These are phyloP conservation scores for Rhynchospora pubera DNA, from an alignment of 176 grass and related monocot species.

Conservation along the genomic window DNA sequence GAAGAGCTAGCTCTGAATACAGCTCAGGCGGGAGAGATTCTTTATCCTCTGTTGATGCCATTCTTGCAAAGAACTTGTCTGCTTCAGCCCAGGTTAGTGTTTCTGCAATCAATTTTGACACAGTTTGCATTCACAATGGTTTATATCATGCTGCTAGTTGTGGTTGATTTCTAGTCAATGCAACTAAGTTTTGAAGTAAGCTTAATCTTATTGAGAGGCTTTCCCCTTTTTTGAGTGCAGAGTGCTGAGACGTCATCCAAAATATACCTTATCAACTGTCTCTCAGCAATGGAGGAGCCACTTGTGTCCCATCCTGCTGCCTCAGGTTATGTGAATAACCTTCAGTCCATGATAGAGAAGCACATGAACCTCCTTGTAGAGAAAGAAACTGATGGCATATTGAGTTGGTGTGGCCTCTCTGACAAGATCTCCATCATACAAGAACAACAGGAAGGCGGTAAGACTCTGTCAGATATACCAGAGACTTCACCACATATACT, in stretches of 20 bases:
- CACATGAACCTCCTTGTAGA: constrained; percentile 51
- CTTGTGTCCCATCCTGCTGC: constrained; percentile 64
- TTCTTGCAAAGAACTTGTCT: constrained; percentile 70
- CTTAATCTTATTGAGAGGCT: constrained; percentile 16
- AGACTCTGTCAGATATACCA: constrained; percentile 39
- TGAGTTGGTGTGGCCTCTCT: constrained; percentile 55
- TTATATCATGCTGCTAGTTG: constrained; percentile 2
- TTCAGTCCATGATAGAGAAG: constrained; percentile 54
- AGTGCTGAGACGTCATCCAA: constrained; percentile 64
- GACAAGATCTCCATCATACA: constrained; percentile 78
- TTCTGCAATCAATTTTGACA: constrained; percentile 23
- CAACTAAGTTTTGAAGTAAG: constrained; percentile 19
- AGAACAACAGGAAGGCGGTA: constrained; percentile 29
- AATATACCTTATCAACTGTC: constrained; percentile 93
- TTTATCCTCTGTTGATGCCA: constrained; percentile 75
- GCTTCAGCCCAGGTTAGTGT: constrained; percentile 54
- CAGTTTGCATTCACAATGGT: neutral
- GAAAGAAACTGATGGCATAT: constrained; percentile 65
- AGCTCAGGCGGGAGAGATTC: constrained; percentile 65
- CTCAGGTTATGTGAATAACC: constrained; percentile 51
- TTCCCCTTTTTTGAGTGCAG: constrained; percentile 35
- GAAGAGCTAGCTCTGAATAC: constrained; percentile 76
- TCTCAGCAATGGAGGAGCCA: constrained; percentile 88
- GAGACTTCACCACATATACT: constrained; percentile 61
- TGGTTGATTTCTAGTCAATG: neutral